Base-by-base conservation (phyloP, 2,329 filamentous ascomycete genomes). In the Microcyclosporella mali region DNA sequence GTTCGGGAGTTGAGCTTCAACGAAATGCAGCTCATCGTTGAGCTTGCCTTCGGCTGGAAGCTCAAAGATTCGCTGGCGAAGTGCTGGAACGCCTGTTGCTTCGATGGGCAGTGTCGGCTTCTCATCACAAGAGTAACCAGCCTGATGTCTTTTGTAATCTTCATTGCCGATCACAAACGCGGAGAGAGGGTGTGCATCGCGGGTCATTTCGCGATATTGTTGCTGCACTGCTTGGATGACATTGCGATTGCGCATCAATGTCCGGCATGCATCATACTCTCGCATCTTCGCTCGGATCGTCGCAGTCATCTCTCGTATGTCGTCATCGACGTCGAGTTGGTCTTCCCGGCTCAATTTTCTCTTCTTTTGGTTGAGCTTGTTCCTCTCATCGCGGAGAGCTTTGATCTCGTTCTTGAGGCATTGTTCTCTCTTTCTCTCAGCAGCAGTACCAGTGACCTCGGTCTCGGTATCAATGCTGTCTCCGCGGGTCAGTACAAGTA, bases 151-250 rank as follows among this genome's bases (percentile, higher is more conserved):
- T 17, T 43, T 46, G 43, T 56, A 56, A 2, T 15, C 43, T 10
- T 33, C 30, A 38, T 52, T 56, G 4, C 37, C 36, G 14, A 56
- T 43, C 7, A 25, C 35, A 25, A 50, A 48, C 14, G 45, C 45
- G 0, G 41, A 10, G 2, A 55, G 37, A 2, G 41, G 29, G 8
- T 42, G n/a, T n/a, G n/a, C n/a, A n/a, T n/a, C n/a, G n/a, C n/a
- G n/a, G n/a, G n/a, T n/a, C n/a, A n/a, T n/a, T n/a, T n/a, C n/a
- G n/a, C n/a, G n/a, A n/a, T n/a, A n/a, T n/a, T n/a, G n/a, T n/a
- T n/a, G n/a, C n/a, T n/a, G n/a, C n/a, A n/a, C n/a, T n/a, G n/a
- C n/a, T n/a, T n/a, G n/a, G n/a, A n/a, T n/a, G n/a, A n/a, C n/a
- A n/a, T n/a, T n/a, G n/a, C n/a, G n/a, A n/a, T n/a, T n/a, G n/a